Evolutionary conservation across 1,284 basidiomycete genomes (phyloP).

Genomic region (Stygiomarasmius scandens): DNA sequence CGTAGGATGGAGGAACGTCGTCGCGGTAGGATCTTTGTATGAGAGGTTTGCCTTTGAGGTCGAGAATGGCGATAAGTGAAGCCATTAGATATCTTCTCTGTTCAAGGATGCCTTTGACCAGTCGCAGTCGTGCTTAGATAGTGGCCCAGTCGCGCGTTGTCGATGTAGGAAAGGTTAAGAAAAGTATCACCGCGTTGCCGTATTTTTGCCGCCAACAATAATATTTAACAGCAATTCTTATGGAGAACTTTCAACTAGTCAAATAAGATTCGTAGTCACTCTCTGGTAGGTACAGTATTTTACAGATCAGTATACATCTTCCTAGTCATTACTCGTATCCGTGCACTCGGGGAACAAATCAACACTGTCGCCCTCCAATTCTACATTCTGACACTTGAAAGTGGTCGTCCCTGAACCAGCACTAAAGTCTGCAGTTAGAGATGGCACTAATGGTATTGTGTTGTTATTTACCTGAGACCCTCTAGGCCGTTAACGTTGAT

Average conservation of each 20-base stretch:
- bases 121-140: background rate
- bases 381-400: constrained; percentile 15
- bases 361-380: constrained; percentile 10
- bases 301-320: too few relatives aligned
- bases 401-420: constrained; percentile 1
- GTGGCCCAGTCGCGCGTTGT: background rate
- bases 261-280: too few relatives aligned
- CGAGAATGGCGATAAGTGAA: constrained; percentile 87
- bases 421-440: background rate
- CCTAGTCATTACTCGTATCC: background rate
- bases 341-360: constrained; percentile 14
- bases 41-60: constrained; percentile 97
- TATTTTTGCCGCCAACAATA: background rate
- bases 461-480: constrained; percentile 33
- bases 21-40: constrained; percentile 98
- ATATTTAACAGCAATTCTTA: background rate
- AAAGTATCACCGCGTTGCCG: background rate
- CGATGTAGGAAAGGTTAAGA: background rate
- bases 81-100: constrained; percentile 38
- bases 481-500: constrained; percentile 51
- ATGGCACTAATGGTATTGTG: background rate
- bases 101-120: background rate
- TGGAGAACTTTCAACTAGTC: too few relatives aligned
- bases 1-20: constrained; percentile 87
- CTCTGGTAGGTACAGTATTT: too few relatives aligned